Base-by-base conservation (phyloP, 2,329 filamentous ascomycete genomes). In the Fusarium algeriense region DNA sequence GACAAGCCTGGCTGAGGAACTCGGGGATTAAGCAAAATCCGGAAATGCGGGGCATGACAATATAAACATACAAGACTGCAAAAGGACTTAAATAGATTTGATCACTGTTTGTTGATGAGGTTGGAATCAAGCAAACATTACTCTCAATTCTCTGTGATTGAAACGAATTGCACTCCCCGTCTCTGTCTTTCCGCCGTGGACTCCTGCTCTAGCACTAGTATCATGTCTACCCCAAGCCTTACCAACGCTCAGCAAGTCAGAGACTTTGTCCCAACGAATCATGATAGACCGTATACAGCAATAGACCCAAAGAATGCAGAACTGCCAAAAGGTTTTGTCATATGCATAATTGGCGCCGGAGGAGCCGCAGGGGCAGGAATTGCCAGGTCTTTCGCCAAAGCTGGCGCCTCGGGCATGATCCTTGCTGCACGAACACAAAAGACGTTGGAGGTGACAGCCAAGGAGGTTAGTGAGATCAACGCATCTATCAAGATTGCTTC, bases 311-410 rank as follows among this genome's bases (percentile, higher is more conserved):
- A 2, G 7, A 46, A 20, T 2, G 7, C 23, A 3, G 3, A 35
- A 12, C 17, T 66, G 0, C 14, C 40, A 10, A 4, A 41, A 0
- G 23, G 11, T 1, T 66, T 44, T 7, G 63, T 52, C 4, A 34
- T 66, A 0, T 66, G 63, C 4, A 60, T 66, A 10, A 66, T 66
- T 1, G 63, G 63, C 14, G 63, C 52, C 13, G 63, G 63, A 5
- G 63, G 63, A 2, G 63, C 63, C 2, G 52, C 63, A 12, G 63
- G 63, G 5, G 35, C 61, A 0, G 63, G 52, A 0, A 7, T 66
- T 4, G 52, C 61, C 6, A 59, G 52, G 6, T 66, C 63, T 2
- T 66, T 66, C 12, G 45, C 52, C 3, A 30, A 32, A 14, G 63
- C 61, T 7, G 52, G 61, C 2, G 45, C 23, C 4, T 45, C 52